Evolutionary conservation across 1,284 basidiomycete species (phyloP), one percentile per base, ranked within the genome.

Genomic region (Trametes sp.): DNA sequence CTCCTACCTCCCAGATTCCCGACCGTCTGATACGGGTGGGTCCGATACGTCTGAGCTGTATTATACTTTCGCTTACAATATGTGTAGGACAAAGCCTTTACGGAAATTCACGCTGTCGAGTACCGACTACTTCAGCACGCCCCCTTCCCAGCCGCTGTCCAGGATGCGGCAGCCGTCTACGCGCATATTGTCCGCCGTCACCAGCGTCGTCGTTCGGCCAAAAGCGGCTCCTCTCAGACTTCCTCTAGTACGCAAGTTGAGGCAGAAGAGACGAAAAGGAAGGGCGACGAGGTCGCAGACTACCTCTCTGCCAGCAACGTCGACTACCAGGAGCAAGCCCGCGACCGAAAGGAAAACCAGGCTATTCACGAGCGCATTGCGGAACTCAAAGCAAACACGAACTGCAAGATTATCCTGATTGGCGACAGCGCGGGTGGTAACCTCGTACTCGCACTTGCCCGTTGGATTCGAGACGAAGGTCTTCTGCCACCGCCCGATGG

Each of bases 341-440:
- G 60, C 56, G 33, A 67, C 24, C 46, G 57, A 50, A 61, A 54
- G 35, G 69, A 68, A 23, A 69, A 65, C 28, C 61, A 61, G 10
- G 59, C 62, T 2, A 59, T 70, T 2, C 63, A 60, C 19, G 41
- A 35, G 19, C 66, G 65, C 14, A 61, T 69, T 8, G 42, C 61
- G 11, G 55, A 63, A 14, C 65, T 66, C 14, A 61, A 68, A 10
- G 61, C 67, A 23, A 65, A 67, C 21, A 73, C 75, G 19, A 73
- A 76, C n/a, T 78, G 78, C 62, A 87, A 88, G 69, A 84, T 92
- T 55, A 72, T 89, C 33, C 70, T 93, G 28, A 81, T 84, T 8
- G 90, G 90, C 21, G 90, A 92, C 71, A 87, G 84, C 45, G 89
- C 90, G 0, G 91, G 91, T 2, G 90, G 87, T 0, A 90, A 92